Base-by-base conservation (phyloP, 1,284 basidiomycete species). In the Takashimella tepidaria region DNA sequence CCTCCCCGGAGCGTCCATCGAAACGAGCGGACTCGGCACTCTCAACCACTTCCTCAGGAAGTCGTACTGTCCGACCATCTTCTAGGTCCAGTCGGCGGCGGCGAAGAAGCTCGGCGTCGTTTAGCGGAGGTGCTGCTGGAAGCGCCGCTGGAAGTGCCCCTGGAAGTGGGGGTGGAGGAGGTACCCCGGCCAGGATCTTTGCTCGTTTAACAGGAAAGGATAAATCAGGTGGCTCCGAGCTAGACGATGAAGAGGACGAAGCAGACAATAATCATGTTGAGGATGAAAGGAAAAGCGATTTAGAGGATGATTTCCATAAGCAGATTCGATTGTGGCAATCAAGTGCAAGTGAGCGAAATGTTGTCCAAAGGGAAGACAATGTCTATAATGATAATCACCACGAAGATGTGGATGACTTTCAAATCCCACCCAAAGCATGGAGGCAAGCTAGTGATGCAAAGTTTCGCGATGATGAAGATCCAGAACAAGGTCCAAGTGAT, bases 231-330 rank as follows among this genome's bases (percentile, higher is more conserved):
- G 31, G 20, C 23, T 40, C 41, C 11, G 47, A 46, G 22, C 40
- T 6, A 40, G 46, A 50, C 24, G 44, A 45, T 10, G 19, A n/a
- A 19, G 46, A 59, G 26, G 37, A 48, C 10, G 20, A 54, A 3
- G 45, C 19, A 16, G 5, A 5, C 20, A 8, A 8, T 43, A 22
- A 56, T 11, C 56, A 42, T 4, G 59, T n/a, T 3, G 45, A 48
- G 3, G 23, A 42, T 22, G 50, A 59, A 21, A 27, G 43, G 12
- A 76, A 80, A 43, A 84, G 86, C 23, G 77, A 81, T 12, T 57
- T 57, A 41, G 60, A 57, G 52, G 80, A 81, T 24, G 81, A 83
- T 52, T 72, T 37, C 31, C 8, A 37, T 37, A 37, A 37, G 31
- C 10, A 37, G 31, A 37, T 37, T 8, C 77, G 25, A 79, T 79